These are phyloP conservation scores for Heliamphora pulchella DNA, from an alignment of 179 eudicot genomes.

Conservation along the genomic window DNA sequence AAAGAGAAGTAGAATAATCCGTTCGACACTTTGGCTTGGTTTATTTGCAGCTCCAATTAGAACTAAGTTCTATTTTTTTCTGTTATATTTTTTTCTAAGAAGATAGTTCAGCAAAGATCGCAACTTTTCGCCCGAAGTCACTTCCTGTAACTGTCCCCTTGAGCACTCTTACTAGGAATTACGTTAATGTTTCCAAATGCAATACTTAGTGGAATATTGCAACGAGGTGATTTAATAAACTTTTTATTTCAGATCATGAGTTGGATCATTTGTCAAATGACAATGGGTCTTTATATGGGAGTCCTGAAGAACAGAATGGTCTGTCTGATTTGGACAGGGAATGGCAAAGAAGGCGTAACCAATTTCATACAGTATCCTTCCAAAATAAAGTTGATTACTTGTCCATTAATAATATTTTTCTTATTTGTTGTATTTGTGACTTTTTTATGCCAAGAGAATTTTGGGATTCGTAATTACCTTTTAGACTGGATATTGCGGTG, in stretches of 20 bases:
- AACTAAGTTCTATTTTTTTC: too few species aligned
- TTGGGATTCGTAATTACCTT: slow-evolving; percentile 14
- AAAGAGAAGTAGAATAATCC: too few species aligned
- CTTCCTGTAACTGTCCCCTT: background rate
- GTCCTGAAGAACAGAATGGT: slow-evolving; percentile 34
- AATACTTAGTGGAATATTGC: background rate
- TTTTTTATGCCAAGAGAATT: background rate
- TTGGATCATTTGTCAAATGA: slow-evolving; percentile 27
- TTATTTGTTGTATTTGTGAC: background rate
- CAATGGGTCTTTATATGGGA: slow-evolving; percentile 45
- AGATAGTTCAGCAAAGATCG: too few species aligned
- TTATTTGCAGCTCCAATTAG: too few species aligned
- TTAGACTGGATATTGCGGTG: slow-evolving; percentile 80
- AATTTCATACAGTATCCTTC: slow-evolving; percentile 57
- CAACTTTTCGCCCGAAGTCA: too few species aligned
- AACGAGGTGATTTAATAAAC: background rate
- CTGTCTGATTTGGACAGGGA: slow-evolving; percentile 58
- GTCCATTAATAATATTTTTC: background rate
- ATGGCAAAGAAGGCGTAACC: slow-evolving; percentile 62
- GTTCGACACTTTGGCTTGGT: too few species aligned
- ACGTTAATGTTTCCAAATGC: background rate
- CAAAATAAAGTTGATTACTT: background rate
- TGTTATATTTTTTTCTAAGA: background rate
- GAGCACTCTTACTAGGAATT: background rate
- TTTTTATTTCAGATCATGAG: slow-evolving; percentile 25